Evolutionary conservation across 1,139 yeast species (phyloP).

Genomic region (Meyerozyma smithsonii): DNA sequence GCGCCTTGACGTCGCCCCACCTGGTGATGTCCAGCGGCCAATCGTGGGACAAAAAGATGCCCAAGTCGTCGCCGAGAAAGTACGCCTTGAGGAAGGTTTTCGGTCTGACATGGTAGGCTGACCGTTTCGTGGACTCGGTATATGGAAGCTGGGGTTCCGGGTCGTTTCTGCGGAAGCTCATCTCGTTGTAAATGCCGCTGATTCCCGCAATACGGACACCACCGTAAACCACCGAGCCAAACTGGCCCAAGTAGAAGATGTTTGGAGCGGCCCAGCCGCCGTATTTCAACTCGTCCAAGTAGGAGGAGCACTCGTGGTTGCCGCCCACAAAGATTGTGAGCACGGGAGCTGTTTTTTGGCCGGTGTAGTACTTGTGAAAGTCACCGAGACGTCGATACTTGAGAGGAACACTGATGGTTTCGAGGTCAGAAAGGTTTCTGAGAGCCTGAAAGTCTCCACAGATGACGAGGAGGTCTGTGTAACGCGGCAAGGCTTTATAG

Average conservation of each 20-base stretch:
- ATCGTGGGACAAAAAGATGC: conserved; percentile 74
- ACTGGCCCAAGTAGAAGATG: conserved; percentile 82
- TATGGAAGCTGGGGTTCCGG: conserved; percentile 38
- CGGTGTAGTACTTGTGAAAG: conserved; percentile 68
- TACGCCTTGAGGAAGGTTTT: conserved; percentile 56
- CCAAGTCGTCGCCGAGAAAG: conserved; percentile 31
- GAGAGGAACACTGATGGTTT: conserved; percentile 58
- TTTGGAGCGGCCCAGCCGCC: conserved; percentile 97
- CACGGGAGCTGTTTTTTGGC: conserved; percentile 61
- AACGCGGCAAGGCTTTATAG: conserved; percentile 33
- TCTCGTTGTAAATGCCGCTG: conserved; percentile 74
- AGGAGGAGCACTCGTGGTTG: conserved; percentile 86
- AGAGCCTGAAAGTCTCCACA: conserved; percentile 87
- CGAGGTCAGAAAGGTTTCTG: conserved; percentile 58
- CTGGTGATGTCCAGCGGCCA: conserved; percentile 87
- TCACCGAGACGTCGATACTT: conserved; percentile 66
- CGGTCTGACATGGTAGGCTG: conserved; percentile 73
- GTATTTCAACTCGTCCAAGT: conserved; percentile 63
- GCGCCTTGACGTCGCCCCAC: conserved; percentile 48
- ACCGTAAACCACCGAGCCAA: conserved; percentile 66
- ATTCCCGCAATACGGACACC: conserved; percentile 78
- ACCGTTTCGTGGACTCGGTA: conserved; percentile 38
- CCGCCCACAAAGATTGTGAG: conserved; percentile 88
- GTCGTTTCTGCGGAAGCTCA: conserved; percentile 20
- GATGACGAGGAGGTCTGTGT: conserved; percentile 64